These are phyloP conservation scores for Peronosclerospora sorghi DNA, from an alignment of 352 stramenopile species.

Conservation along the genomic window DNA sequence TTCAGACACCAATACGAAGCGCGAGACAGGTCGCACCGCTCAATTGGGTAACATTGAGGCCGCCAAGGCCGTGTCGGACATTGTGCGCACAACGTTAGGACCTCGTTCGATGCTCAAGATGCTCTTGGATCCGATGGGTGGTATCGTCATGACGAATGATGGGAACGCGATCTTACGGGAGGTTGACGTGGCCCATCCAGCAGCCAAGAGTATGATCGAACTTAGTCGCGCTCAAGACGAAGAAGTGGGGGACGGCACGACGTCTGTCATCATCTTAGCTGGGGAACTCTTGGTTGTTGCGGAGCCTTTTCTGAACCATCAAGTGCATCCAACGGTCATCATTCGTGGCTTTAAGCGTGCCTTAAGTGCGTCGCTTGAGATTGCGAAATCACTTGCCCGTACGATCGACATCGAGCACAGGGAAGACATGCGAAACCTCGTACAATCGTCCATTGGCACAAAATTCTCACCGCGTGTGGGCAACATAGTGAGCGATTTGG, in stretches of 20 bases:
- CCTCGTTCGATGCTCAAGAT: slow-evolving; percentile 99
- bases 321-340: slow-evolving; percentile 98
- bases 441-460: slow-evolving; percentile 95
- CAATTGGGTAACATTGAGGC: slow-evolving; percentile 98
- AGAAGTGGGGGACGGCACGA: slow-evolving; percentile 99
- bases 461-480: slow-evolving; percentile 97
- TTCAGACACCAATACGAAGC: slow-evolving; percentile 94
- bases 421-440: slow-evolving; percentile 91
- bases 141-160: slow-evolving; percentile 99
- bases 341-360: slow-evolving; percentile 91
- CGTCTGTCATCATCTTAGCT: slow-evolving; percentile 99
- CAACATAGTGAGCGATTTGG: slow-evolving; percentile 95
- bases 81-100: slow-evolving; percentile 98
- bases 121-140: slow-evolving; percentile 98
- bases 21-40: slow-evolving; percentile 94
- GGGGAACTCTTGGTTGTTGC: slow-evolving; percentile 96
- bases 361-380: slow-evolving; percentile 80
- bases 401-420: slow-evolving; percentile 94
- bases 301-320: slow-evolving; percentile 93
- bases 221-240: slow-evolving; percentile 97
- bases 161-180: slow-evolving; percentile 98
- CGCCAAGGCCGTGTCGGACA: slow-evolving; percentile 95
- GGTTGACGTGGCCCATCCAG: slow-evolving; percentile 96
- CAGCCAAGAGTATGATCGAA: slow-evolving; percentile 99
- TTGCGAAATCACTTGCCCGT: slow-evolving; percentile 89